Evolutionary conservation across 805 yeast genomes (phyloP).

Genomic region (Zygosaccharomyces gambellarensis): DNA sequence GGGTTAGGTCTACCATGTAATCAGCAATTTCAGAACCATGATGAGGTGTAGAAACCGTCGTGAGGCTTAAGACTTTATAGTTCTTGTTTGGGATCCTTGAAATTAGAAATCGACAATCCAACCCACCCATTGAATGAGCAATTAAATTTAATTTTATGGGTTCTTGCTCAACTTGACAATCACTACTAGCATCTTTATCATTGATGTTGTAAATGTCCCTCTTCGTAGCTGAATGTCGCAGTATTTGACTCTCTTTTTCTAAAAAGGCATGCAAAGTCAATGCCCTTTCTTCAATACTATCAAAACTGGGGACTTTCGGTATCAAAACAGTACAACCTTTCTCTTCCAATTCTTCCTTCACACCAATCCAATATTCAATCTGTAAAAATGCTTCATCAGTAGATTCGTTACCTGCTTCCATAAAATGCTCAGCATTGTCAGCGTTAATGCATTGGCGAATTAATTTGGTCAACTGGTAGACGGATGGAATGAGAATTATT

Average conservation of each 20-base stretch:
- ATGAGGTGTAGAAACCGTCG: conserved; percentile 88
- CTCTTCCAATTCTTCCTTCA: conserved; percentile 52
- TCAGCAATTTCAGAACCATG: conserved; percentile 83
- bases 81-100: conserved; percentile 44
- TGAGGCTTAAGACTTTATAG: conserved; percentile 64
- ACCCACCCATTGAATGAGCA: conserved; percentile 94
- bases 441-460: conserved; percentile 17
- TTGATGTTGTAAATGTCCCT: conserved; percentile 25
- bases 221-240: conserved; percentile 19
- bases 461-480: conserved; percentile 29
- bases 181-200: conserved; percentile 3
- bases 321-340: conserved; percentile 66
- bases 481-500: conserved; percentile 41
- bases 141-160: conserved; percentile 61
- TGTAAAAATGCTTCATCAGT: conserved; percentile 34
- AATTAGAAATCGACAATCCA: conserved; percentile 75
- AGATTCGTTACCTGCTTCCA: conserved; percentile 20
- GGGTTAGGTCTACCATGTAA: conserved; percentile 41
- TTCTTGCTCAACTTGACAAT: conserved; percentile 15
- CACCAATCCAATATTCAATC: conserved; percentile 79
- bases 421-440: conserved; percentile 21
- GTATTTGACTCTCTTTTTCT: conserved; percentile 21
- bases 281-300: conserved; percentile 68
- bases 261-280: conserved; percentile 49
- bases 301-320: conserved; percentile 80